These are phyloP conservation scores for Stephanodiscus minutulus DNA, from an alignment of 108 stramenopile species.

Conservation along the genomic window DNA sequence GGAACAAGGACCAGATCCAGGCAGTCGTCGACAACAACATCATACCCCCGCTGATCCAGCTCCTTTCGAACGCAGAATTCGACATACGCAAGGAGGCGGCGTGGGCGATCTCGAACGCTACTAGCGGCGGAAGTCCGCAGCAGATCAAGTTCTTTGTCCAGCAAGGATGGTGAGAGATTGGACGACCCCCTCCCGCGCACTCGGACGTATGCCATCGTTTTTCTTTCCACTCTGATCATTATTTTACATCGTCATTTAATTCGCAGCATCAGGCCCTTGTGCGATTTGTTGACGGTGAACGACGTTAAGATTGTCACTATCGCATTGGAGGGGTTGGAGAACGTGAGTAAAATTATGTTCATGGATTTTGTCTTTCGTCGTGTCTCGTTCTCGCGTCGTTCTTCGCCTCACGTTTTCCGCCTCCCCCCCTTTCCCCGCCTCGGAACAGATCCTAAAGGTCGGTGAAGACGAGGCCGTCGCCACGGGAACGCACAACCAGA, in stretches of 20 bases:
- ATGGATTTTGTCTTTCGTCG: not conserved
- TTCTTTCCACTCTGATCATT: no score
- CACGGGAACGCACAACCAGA: constrained; percentile 81
- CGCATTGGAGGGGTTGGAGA: constrained; percentile 97
- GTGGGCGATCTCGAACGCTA: constrained; percentile 99
- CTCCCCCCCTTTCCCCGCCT: not conserved
- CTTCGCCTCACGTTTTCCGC: constrained; percentile 1
- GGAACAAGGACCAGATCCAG: constrained; percentile 98
- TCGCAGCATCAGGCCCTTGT: constrained; percentile 82
- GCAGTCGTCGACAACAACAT: constrained; percentile 95
- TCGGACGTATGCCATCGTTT: no score
- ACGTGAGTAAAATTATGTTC: constrained; percentile 45
- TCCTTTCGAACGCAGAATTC: constrained; percentile 93
- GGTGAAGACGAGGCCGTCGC: constrained; percentile 90
- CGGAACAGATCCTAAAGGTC: constrained; percentile 85
- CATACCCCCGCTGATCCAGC: constrained; percentile 93
- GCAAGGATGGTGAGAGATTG: constrained; percentile 67
- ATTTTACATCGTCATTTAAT: no score
- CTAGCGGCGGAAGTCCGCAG: constrained; percentile 91
- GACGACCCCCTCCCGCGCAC: not conserved
- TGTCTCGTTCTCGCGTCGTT: not conserved
- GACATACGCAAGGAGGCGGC: constrained; percentile 99
- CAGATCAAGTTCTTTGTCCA: constrained; percentile 95
- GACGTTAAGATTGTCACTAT: constrained; percentile 97
- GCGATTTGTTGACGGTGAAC: constrained; percentile 87